A percentile compares a stretch with the other conserved stretches of the same genome.
Conservation (phyloP, 208 protist genomes). For the Phytomonas sp. region DNA sequence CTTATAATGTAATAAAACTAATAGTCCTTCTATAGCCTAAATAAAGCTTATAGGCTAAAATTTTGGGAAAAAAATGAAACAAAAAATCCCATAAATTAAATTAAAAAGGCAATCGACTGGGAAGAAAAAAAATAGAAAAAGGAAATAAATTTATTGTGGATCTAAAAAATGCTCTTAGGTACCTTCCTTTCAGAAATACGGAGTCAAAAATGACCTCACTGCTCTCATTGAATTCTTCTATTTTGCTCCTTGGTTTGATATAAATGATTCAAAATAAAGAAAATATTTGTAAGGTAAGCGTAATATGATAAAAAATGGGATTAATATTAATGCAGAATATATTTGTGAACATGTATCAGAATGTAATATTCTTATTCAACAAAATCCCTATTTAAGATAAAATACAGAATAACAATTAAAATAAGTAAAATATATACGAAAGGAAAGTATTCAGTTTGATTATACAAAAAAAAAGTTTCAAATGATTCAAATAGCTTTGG, state of each 20-base stretch:
- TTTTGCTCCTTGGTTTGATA: not conserved
- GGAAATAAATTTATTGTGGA: not conserved
- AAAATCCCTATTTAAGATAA: not conserved
- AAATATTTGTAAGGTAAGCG: conserved; percentile 4
- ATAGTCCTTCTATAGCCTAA: not conserved
- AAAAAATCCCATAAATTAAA: not conserved
- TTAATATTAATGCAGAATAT: not conserved
- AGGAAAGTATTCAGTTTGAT: not conserved
- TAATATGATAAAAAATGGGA: not conserved
- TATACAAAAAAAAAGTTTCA: not conserved
- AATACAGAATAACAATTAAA: too few relatives aligned
- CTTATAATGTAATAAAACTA: not conserved
- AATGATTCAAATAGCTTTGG: too few relatives aligned
- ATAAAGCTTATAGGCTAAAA: not conserved
- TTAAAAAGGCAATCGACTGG: not conserved
- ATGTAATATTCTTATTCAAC: not conserved
- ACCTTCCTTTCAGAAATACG: not conserved
- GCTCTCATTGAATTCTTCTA: not conserved
- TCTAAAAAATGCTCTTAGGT: not conserved
- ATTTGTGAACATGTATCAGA: not conserved
- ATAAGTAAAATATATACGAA: not conserved
- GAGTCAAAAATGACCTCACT: not conserved
- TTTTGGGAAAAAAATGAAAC: too few relatives aligned
- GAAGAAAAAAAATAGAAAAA: conserved; percentile 10
- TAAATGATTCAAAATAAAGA: conserved; percentile 2